phyloP scores from a whole-genome alignment of 345 rosid species.

The Laguncularia racemosa region DNA sequence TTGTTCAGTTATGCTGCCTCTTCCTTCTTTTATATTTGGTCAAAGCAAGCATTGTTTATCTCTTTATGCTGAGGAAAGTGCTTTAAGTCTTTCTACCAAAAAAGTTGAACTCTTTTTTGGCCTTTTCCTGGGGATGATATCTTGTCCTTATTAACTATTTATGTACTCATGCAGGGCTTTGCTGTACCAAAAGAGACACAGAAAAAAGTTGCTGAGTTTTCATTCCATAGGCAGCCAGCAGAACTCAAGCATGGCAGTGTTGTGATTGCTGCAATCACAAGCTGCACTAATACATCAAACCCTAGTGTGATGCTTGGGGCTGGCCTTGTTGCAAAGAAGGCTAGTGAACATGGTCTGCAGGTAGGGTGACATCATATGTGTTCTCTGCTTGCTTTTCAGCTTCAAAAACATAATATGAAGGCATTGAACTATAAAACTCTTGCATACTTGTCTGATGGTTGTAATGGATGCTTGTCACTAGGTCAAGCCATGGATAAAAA shows the following conservation, averaged over 20 bases:
- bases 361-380: conserved; percentile 23
- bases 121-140: too few species aligned
- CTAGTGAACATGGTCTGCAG: conserved; percentile 60
- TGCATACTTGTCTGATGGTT: neutral
- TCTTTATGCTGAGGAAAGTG: too few species aligned
- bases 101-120: too few species aligned
- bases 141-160: too few species aligned
- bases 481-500: conserved; percentile 89
- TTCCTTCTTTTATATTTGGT: too few species aligned
- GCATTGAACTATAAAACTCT: neutral
- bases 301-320: conserved; percentile 87
- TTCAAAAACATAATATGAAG: neutral
- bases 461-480: conserved; percentile 15
- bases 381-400: neutral
- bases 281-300: conserved; percentile 78
- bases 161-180: conserved; percentile 45
- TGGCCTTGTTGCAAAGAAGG: conserved; percentile 73
- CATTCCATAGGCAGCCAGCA: conserved; percentile 53
- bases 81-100: too few species aligned
- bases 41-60: too few species aligned
- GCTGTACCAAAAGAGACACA: conserved; percentile 62
- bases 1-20: too few species aligned
- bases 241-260: conserved; percentile 71
- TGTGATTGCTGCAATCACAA: conserved; percentile 76
- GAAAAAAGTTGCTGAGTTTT: conserved; percentile 46